Conservation (phyloP, 2,329 filamentous ascomycete species). For the Metarhizium rileyi region DNA sequence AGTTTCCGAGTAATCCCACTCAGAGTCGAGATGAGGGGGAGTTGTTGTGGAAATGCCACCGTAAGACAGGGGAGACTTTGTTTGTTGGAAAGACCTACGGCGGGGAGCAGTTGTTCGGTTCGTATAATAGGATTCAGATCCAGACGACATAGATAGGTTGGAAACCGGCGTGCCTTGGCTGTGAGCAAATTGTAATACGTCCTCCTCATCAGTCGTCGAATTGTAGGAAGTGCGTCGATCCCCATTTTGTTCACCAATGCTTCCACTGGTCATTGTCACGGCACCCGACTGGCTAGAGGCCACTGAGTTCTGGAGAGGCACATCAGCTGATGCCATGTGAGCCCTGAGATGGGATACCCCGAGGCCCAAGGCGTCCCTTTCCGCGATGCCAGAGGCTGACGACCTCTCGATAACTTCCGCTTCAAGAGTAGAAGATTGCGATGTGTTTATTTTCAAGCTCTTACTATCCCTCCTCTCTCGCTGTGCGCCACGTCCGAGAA, state of each 20-base stretch:
- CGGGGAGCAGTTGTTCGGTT: constrained; percentile 31
- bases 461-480: constrained; percentile 47
- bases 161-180: constrained; percentile 33
- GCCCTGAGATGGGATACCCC: constrained; percentile 37
- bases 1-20: constrained; percentile 89
- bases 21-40: constrained; percentile 37
- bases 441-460: constrained; percentile 32
- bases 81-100: constrained; percentile 39
- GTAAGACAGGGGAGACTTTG: constrained; percentile 52
- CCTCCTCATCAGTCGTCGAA: constrained; percentile 73
- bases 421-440: constrained; percentile 17
- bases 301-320: constrained; percentile 21
- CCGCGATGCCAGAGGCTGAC: constrained; percentile 13
- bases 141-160: constrained; percentile 39
- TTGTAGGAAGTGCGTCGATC: constrained; percentile 34
- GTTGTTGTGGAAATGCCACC: constrained; percentile 41
- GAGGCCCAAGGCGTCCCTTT: constrained; percentile 32
- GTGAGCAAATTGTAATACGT: constrained; percentile 55
- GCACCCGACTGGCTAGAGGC: constrained; percentile 11
- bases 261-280: constrained; percentile 7
- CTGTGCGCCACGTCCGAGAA: constrained; percentile 65
- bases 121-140: constrained; percentile 54
- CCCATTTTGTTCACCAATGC: constrained; percentile 12
- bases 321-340: constrained; percentile 36
- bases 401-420: constrained; percentile 10